These are phyloP conservation scores for Microbotryomycetes sp. DNA, from an alignment of 1,284 basidiomycete species.

Conservation along the genomic window DNA sequence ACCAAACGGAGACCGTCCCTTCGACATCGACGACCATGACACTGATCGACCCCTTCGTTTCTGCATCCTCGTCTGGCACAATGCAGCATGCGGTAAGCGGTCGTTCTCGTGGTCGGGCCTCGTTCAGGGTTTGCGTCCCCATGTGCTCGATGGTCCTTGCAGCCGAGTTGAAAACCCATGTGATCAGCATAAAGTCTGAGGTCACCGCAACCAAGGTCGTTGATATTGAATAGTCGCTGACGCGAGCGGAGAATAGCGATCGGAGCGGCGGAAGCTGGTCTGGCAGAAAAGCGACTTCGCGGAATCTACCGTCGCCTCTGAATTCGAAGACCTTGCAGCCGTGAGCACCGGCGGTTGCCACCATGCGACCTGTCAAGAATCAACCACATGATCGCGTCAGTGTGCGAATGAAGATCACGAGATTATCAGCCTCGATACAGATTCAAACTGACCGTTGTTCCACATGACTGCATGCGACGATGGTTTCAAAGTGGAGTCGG, in stretches of 20 bases:
- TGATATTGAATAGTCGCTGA: neutral
- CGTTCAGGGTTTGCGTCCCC: conserved; percentile 6
- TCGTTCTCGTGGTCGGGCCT: neutral
- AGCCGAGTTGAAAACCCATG: conserved; percentile 5
- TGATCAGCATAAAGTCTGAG: neutral
- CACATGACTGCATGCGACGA: neutral
- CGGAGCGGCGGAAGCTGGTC: neutral
- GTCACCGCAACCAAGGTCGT: conserved; percentile 15
- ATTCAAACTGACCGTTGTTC: conserved; percentile 10
- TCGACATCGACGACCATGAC: neutral
- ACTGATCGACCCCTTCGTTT: no score
- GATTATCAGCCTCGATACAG: no score
- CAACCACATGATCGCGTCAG: no score
- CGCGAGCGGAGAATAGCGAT: conserved; percentile 12
- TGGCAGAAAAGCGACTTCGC: neutral
- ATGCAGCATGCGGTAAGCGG: neutral
- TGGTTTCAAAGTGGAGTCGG: neutral
- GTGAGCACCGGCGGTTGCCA: conserved; percentile 2
- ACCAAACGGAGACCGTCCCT: neutral
- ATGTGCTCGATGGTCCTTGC: neutral
- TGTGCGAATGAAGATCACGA: neutral
- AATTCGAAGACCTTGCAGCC: conserved; percentile 10
- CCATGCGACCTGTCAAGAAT: conserved; percentile 3
- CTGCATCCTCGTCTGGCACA: no score
- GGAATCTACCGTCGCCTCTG: neutral